Evolutionary conservation across 176 grass and related monocot genomes (phyloP).

Genomic region (Metroxylon sagu): DNA sequence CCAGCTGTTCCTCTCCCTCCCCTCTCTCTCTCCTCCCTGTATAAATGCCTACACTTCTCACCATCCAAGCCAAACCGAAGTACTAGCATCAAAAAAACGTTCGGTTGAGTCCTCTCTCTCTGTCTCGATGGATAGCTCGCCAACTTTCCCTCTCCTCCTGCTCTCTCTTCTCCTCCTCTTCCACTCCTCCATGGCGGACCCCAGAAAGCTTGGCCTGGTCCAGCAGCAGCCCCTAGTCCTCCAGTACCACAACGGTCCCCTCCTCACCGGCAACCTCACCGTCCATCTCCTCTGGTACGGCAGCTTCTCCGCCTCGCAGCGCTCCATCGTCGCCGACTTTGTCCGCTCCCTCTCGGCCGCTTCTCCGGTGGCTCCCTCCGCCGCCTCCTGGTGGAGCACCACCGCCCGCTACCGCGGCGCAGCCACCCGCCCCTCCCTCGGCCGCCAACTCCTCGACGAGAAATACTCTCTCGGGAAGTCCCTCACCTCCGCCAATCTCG

Average conservation of each 20-base stretch:
- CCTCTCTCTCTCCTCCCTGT: too few relatives aligned
- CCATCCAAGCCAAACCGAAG: too few relatives aligned
- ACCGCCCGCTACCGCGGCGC: slow-evolving; percentile 50
- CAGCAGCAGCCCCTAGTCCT: slow-evolving; percentile 37
- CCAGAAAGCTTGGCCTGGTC: slow-evolving; percentile 50
- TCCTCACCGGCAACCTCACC: slow-evolving; percentile 59
- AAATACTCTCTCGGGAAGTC: slow-evolving; percentile 28
- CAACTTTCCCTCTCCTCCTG: not conserved
- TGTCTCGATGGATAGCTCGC: too few relatives aligned
- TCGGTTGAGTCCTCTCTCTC: too few relatives aligned
- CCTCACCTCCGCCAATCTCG: slow-evolving; percentile 29
- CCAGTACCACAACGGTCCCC: slow-evolving; percentile 49
- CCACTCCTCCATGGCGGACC: slow-evolving; percentile 18
- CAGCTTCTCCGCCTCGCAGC: slow-evolving; percentile 44
- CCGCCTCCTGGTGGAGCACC: slow-evolving; percentile 54
- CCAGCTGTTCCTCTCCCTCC: too few relatives aligned
- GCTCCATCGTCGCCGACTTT: slow-evolving; percentile 59
- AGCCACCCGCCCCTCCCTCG: slow-evolving; percentile 40
- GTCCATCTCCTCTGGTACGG: slow-evolving; percentile 77
- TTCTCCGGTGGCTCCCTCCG: slow-evolving; percentile 12
- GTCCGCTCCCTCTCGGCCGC: slow-evolving; percentile 37
- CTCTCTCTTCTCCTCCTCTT: slow-evolving; percentile 10
- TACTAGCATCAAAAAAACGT: too few relatives aligned
- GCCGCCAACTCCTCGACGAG: slow-evolving; percentile 43
- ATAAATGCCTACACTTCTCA: too few relatives aligned